Conservation (phyloP, 495 filamentous ascomycete species). For the Jackrogersella minutella region DNA sequence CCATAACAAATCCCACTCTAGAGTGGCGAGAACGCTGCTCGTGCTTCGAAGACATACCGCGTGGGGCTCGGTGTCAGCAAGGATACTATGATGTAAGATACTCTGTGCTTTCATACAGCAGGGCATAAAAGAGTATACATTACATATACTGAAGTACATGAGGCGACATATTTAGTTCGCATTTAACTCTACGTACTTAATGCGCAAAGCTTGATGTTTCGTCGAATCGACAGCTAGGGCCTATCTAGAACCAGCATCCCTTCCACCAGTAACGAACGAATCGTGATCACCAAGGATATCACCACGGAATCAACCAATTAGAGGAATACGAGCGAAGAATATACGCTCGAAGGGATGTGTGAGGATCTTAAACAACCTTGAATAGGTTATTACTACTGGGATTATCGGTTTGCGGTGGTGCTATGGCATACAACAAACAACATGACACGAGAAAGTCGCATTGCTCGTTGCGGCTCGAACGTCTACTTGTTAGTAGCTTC, state of each 20-base stretch:
- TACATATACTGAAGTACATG: neutral
- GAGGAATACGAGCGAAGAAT: neutral
- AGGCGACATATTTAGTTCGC: neutral
- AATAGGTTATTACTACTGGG: neutral
- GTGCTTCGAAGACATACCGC: neutral
- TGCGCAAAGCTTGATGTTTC: neutral
- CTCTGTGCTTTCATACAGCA: neutral
- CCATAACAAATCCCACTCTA: neutral
- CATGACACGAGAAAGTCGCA: neutral
- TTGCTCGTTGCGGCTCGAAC: neutral
- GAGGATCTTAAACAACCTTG: neutral
- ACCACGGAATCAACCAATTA: too few species aligned
- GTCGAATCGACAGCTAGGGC: neutral
- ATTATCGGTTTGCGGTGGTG: neutral
- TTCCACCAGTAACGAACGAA: neutral
- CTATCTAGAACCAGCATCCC: neutral
- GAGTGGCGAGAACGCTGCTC: neutral
- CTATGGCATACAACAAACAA: neutral
- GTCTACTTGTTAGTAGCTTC: neutral
- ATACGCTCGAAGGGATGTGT: neutral
- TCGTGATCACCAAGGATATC: neutral
- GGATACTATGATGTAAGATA: neutral
- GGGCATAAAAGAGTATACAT: slow-evolving; percentile 1
- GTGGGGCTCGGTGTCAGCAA: neutral
- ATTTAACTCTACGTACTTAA: slow-evolving; percentile 3